phyloP scores from a whole-genome alignment of 2,329 filamentous ascomycete genomes.

The Fusarium tjaetaba region DNA sequence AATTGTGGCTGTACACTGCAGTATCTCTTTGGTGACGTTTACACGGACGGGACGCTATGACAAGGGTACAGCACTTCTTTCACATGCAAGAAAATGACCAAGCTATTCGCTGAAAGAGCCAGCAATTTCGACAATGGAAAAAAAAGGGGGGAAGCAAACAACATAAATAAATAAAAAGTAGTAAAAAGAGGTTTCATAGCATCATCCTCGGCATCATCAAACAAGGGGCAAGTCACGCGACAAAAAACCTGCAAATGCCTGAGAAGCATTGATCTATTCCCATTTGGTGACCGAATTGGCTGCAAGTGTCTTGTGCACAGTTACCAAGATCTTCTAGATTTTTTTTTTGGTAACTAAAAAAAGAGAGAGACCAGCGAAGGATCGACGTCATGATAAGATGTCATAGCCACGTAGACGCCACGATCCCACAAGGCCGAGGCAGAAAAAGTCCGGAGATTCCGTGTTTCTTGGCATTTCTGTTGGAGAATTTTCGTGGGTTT shows the following conservation, averaged over 20 bases:
- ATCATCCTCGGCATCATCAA: neutral
- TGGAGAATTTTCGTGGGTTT: neutral
- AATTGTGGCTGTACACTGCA: neutral
- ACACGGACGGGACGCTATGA: constrained; percentile 10
- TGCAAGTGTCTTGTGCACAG: constrained; percentile 40
- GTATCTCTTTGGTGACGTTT: constrained; percentile 35
- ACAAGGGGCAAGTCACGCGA: constrained; percentile 40
- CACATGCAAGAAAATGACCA: constrained; percentile 29
- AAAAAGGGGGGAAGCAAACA: neutral
- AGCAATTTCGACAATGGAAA: neutral
- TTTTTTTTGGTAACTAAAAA: neutral
- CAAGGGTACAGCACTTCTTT: constrained; percentile 9
- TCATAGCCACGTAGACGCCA: constrained; percentile 7
- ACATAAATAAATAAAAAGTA: neutral
- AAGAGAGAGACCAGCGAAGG: neutral
- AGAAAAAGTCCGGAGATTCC: constrained; percentile 5
- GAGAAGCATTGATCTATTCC: constrained; percentile 29
- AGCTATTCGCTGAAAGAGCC: constrained; percentile 10
- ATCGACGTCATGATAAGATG: constrained; percentile 25
- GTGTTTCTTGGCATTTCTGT: constrained; percentile 4
- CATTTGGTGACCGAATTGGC: constrained; percentile 36
- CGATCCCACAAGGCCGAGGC: constrained; percentile 12
- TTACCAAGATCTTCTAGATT: constrained; percentile 19
- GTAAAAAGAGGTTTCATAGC: neutral
- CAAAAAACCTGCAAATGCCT: constrained; percentile 13